Conservation (phyloP, 106 monocot species). For the Chionographis japonica region DNA sequence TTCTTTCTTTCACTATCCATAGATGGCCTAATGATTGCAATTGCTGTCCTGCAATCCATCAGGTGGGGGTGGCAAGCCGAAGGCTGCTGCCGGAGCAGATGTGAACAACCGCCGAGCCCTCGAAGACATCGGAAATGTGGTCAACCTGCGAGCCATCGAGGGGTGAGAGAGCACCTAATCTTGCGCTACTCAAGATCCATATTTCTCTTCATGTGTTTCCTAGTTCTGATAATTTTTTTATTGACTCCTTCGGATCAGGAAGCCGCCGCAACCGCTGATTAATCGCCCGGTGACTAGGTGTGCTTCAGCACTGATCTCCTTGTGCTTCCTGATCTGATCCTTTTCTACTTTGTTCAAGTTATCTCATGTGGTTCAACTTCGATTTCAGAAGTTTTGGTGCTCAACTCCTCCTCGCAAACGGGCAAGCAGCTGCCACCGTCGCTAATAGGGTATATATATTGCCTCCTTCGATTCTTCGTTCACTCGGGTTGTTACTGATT, state of each 20-base stretch:
- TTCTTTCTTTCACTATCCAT: not conserved
- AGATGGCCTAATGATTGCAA: not conserved
- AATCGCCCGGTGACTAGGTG: slow-evolving; percentile 19
- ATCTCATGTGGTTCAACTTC: not conserved
- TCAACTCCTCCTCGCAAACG: slow-evolving; percentile 43
- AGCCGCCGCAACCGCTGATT: not conserved
- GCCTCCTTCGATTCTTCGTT: not conserved
- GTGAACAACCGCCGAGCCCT: slow-evolving; percentile 38
- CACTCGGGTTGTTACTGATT: not conserved
- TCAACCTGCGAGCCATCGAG: slow-evolving; percentile 9
- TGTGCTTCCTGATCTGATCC: not conserved
- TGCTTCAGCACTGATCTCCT: not conserved
- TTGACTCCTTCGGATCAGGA: not conserved
- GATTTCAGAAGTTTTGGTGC: slow-evolving; percentile 40
- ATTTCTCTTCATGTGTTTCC: too few relatives aligned
- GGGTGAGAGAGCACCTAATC: not conserved
- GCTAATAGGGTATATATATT: slow-evolving; percentile 8
- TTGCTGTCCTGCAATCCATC: not conserved
- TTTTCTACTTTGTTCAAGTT: not conserved
- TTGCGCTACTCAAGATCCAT: too few relatives aligned
- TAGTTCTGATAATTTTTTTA: not conserved
- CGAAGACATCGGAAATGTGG: slow-evolving; percentile 55
- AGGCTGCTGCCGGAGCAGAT: slow-evolving; percentile 6
- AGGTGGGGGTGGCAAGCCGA: slow-evolving; percentile 29
- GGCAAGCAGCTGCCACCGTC: slow-evolving; percentile 20